Evolutionary conservation across 1,139 yeast species (phyloP), one percentile per base, ranked within the genome.

Genomic region (Zygosaccharomyces sapae): DNA sequence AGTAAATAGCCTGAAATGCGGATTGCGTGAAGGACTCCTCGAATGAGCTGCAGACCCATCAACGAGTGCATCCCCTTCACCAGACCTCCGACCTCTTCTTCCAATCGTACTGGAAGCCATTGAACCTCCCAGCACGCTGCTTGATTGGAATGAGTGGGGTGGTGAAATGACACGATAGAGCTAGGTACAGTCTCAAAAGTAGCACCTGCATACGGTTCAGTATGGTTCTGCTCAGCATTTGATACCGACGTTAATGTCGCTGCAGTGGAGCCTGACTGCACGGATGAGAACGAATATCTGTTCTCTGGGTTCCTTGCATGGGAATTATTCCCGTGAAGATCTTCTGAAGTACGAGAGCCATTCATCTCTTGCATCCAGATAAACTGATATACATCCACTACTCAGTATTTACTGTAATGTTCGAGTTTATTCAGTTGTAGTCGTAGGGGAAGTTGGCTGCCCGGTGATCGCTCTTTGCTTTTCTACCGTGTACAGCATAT

Each of bases 171-270:
- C 1, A 95, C 80, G 55, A 88, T 85, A 0, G 97, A 86, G 19
- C 95, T 85, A 1, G 98, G 97, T 38, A 90, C 82, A 34, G 87
- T 80, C 58, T 86, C 96, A 4, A 90, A 81, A 0, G 88, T 87
- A 0, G 95, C 96, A 35, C 97, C 97, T 4, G 95, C 83, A 67
- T 78, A 90, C 70, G 88, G 83, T 65, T 90, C 97, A 39, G 68
- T 61, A 44, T 53, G 62, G 49, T 69, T 69, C 45, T 68, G 71
- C 31, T 68, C 69, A 1, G 62, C 37, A 3, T 58, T 47, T 8
- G 57, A 43, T 3, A 57, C 55, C 3, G 67, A 61, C 2, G 66
- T 60, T 30, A 61, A 46, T 10, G 68, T 64, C 8, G 62, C 54
- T 2, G 64, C 53, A 3, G 66, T 62, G n/a, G 67, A 60, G n/a